Percentiles rank a stretch among this genome's conserved stretches.
Evolutionary conservation across 768 basidiomycete genomes (phyloP).

Genomic region (Leccinum boreale): DNA sequence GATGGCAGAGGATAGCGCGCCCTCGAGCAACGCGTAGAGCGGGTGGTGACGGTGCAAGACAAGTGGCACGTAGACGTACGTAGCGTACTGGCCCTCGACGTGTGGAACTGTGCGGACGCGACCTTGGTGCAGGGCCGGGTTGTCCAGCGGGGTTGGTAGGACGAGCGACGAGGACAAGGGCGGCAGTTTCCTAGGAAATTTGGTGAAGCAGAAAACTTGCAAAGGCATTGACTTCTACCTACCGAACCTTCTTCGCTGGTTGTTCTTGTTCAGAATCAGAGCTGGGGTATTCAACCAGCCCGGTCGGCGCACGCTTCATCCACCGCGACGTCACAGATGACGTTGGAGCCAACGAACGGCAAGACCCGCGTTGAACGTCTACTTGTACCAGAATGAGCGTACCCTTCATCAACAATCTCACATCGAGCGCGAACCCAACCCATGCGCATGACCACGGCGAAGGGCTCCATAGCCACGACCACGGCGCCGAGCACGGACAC

Average conservation of each 20-base stretch:
- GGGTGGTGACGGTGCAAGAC: constrained; percentile 39
- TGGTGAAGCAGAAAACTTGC: background rate
- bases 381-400: constrained; percentile 47
- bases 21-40: constrained; percentile 45
- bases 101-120: constrained; percentile 71
- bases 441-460: constrained; percentile 53
- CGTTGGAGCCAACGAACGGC: constrained; percentile 1
- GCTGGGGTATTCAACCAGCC: constrained; percentile 48
- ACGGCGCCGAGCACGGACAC: constrained; percentile 83
- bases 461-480: constrained; percentile 46
- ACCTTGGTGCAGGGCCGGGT: constrained; percentile 83
- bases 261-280: constrained; percentile 41
- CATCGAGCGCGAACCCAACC: constrained; percentile 32
- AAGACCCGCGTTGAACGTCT: constrained; percentile 5
- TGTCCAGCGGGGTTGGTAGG: constrained; percentile 53
- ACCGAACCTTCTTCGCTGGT: constrained; percentile 34
- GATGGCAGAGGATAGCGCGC: constrained; percentile 44
- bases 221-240: background rate
- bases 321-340: background rate
- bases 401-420: constrained; percentile 72
- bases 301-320: constrained; percentile 25
- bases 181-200: constrained; percentile 55
- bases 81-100: constrained; percentile 82
- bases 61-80: constrained; percentile 75
- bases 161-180: constrained; percentile 49